These are phyloP conservation scores for Lupinus albus DNA, from an alignment of 306 rosid genomes.

Conservation along the genomic window DNA sequence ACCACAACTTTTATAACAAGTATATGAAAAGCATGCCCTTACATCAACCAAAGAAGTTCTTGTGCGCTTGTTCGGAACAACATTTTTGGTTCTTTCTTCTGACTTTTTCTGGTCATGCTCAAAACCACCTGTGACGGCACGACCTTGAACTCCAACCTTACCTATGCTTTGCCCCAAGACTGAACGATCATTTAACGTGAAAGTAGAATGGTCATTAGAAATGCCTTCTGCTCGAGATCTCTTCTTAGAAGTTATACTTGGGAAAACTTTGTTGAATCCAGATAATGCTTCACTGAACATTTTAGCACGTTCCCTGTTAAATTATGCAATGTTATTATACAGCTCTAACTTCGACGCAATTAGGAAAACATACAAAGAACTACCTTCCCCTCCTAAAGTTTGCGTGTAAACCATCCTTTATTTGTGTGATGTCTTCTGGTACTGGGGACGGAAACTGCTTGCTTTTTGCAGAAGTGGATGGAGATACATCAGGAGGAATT, in stretches of 20 bases:
- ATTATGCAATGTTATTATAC: slow-evolving; percentile 43
- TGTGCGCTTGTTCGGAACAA: slow-evolving; percentile 80
- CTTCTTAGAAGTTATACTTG: slow-evolving; percentile 75
- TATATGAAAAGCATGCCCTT: slow-evolving; percentile 56
- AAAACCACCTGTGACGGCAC: slow-evolving; percentile 55
- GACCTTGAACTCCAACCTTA: slow-evolving; percentile 76
- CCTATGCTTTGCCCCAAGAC: slow-evolving; percentile 61
- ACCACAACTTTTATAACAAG: background rate
- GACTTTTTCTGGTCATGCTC: slow-evolving; percentile 75
- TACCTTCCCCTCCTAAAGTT: slow-evolving; percentile 80
- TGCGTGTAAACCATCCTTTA: slow-evolving; percentile 58
- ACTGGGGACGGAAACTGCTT: slow-evolving; percentile 56
- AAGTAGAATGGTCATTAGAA: slow-evolving; percentile 63
- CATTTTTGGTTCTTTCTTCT: slow-evolving; percentile 69
- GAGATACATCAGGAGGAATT: slow-evolving; percentile 75
- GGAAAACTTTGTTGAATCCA: slow-evolving; percentile 76
- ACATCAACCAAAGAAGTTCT: slow-evolving; percentile 85
- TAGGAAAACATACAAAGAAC: slow-evolving; percentile 45
- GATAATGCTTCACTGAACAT: slow-evolving; percentile 71
- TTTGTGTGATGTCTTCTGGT: slow-evolving; percentile 75
- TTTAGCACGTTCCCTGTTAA: slow-evolving; percentile 72
- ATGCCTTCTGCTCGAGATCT: slow-evolving; percentile 74
- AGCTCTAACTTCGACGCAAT: slow-evolving; percentile 38
- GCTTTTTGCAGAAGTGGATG: slow-evolving; percentile 72
- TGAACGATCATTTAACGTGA: slow-evolving; percentile 61